Conservation (phyloP, 164 flowering plant genomes). For the Nymphaea colorata region DNA sequence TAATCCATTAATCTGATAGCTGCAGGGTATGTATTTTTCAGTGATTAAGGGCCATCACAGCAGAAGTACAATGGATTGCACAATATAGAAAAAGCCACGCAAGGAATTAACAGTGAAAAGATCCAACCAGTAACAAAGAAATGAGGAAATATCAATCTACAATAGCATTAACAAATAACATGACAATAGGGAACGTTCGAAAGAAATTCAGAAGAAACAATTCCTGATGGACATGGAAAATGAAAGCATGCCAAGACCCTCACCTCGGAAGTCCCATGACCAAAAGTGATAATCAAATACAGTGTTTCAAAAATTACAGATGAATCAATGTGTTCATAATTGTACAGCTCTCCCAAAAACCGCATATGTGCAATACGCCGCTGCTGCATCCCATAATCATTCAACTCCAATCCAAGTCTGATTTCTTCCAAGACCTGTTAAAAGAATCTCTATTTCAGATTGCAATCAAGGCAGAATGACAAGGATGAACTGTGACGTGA, state of each 20-base stretch:
- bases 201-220: not conserved
- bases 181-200: not conserved
- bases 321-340: constrained; percentile 89
- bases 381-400: constrained; percentile 94
- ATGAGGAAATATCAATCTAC: too few relatives aligned
- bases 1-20: too few relatives aligned
- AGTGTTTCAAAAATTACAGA: constrained; percentile 93
- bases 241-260: constrained; percentile 1
- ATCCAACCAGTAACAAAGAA: too few relatives aligned
- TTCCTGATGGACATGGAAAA: not conserved
- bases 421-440: constrained; percentile 91
- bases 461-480: too few relatives aligned
- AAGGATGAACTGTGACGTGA: too few relatives aligned
- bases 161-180: too few relatives aligned
- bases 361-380: constrained; percentile 87
- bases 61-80: too few relatives aligned
- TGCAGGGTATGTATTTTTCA: too few relatives aligned
- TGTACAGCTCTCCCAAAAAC: constrained; percentile 95
- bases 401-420: constrained; percentile 73
- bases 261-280: constrained; percentile 93
- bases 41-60: too few relatives aligned
- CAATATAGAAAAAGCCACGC: too few relatives aligned
- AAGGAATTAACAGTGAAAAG: too few relatives aligned
- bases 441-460: not conserved
- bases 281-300: constrained; percentile 73